Base-by-base conservation (phyloP, 306 rosid species). In the Adenanthera pavonina region DNA sequence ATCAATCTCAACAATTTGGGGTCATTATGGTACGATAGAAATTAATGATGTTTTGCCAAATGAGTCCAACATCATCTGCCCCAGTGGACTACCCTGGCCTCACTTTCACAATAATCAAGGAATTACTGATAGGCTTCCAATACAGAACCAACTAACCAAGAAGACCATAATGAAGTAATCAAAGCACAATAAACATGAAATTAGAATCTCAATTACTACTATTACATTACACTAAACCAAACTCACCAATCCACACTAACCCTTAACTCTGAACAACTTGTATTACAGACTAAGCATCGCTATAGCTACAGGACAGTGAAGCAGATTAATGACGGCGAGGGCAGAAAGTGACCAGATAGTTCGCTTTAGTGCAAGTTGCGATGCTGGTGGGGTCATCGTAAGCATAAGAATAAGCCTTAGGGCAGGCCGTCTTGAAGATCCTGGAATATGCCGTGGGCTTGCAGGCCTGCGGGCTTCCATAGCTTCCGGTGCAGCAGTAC, bases 381-480 rank as follows among this genome's bases (percentile, higher is more conserved):
- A 95, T 90, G 79, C 99, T 95, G 17, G 98, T 95, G 3, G 99
- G 99, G 84, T 95, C 99, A 74, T 95, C 99, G 2, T 95, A 95
- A 53, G 99, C 99, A 70, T 93, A 95, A 10, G 97, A 93, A 40
- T 95, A 92, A 25, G 98, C 98, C 73, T 86, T 95, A 0, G 99
- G 99, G 77, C 99, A 95, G 0, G 99, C 99, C 3, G 90, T 74
- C 87, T 95, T 92, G 83, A 95, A 95, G 59, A 95, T 93, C 85
- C 80, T 85, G 0, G 99, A 95, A 41, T 95, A 93, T 0, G 90
- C 99, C 0, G 99, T 95, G 9, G 99, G 98, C 86, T 87, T 90
- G 60, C 99, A 93, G 54, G 95, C 51, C 89, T 93, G 98, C 0
- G 98, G 97, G 72, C 80, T 95, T 19, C 93, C 99, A 16, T 62